phyloP scores from a whole-genome alignment of 495 filamentous ascomycete species.

The Penicillium coffeae region DNA sequence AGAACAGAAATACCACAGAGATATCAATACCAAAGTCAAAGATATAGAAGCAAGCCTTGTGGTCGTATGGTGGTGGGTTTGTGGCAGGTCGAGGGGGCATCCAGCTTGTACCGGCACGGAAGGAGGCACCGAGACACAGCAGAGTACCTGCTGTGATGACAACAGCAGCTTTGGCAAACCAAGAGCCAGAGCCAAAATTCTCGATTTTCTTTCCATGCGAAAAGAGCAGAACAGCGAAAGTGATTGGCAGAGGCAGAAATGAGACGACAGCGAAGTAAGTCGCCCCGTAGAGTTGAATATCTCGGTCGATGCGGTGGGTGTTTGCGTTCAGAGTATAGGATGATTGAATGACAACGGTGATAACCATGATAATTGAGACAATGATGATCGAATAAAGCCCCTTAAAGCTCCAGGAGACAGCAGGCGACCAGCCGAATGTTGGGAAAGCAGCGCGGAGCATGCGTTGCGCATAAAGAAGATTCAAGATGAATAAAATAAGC shows the following conservation, averaged over 20 bases:
- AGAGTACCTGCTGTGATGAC: slow-evolving; percentile 51
- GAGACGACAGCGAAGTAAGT: slow-evolving; percentile 68
- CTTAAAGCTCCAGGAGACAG: slow-evolving; percentile 48
- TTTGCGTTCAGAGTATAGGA: slow-evolving; percentile 60
- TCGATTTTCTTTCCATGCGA: slow-evolving; percentile 49
- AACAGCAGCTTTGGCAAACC: slow-evolving; percentile 61
- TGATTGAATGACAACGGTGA: slow-evolving; percentile 59
- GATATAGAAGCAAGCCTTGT: slow-evolving; percentile 70
- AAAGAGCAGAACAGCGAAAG: slow-evolving; percentile 50
- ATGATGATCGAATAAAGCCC: slow-evolving; percentile 59
- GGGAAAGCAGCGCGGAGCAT: slow-evolving; percentile 73
- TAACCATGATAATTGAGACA: slow-evolving; percentile 62
- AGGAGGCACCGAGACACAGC: slow-evolving; percentile 66
- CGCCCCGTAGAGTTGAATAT: slow-evolving; percentile 61
- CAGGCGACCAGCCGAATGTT: slow-evolving; percentile 59
- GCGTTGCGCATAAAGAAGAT: slow-evolving; percentile 75
- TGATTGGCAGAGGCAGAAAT: slow-evolving; percentile 69
- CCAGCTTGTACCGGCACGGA: slow-evolving; percentile 59
- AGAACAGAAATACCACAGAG: slow-evolving; percentile 60
- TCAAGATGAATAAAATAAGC: slow-evolving; percentile 73
- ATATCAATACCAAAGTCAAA: slow-evolving; percentile 76
- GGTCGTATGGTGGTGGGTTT: slow-evolving; percentile 64
- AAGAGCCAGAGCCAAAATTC: slow-evolving; percentile 67
- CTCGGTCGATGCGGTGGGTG: slow-evolving; percentile 49
- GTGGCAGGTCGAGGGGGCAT: slow-evolving; percentile 43